Evolutionary conservation across 2,329 filamentous ascomycete species (phyloP).

Genomic region (Cytospora paraplurivora): DNA sequence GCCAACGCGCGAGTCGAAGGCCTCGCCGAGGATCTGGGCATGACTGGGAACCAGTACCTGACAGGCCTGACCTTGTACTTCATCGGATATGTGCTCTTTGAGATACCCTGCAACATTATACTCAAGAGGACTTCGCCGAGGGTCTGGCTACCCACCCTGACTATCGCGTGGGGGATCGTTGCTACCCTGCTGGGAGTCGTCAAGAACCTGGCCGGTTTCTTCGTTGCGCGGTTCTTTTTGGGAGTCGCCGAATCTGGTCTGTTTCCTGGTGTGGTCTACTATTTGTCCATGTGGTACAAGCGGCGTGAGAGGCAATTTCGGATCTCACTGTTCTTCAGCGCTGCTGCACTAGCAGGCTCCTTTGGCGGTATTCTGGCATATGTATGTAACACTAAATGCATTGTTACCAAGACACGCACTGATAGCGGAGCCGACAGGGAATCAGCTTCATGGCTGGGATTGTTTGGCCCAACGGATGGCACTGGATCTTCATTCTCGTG

Average conservation of each 20-base stretch:
- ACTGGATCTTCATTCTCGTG: constrained; percentile 64
- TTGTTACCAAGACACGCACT: neutral
- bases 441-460: constrained; percentile 57
- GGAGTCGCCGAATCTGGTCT: constrained; percentile 56
- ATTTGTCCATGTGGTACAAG: constrained; percentile 59
- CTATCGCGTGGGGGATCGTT: constrained; percentile 57
- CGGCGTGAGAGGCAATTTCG: constrained; percentile 56
- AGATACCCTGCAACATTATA: constrained; percentile 64
- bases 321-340: constrained; percentile 58
- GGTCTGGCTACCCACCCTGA: constrained; percentile 60
- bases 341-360: constrained; percentile 56
- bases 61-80: constrained; percentile 69
- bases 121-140: constrained; percentile 61
- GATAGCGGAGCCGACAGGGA: constrained; percentile 39
- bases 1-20: constrained; percentile 62
- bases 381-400: constrained; percentile 37
- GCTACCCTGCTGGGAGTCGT: constrained; percentile 55
- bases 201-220: constrained; percentile 52
- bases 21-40: constrained; percentile 52
- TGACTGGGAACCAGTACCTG: constrained; percentile 64
- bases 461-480: constrained; percentile 56
- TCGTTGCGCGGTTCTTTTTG: constrained; percentile 56
- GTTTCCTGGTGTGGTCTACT: constrained; percentile 53
- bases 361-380: constrained; percentile 60
- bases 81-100: constrained; percentile 60